A percentile compares a stretch with the other conserved stretches of the same genome.
Evolutionary conservation across 306 rosid genomes (phyloP).

Genomic region (Carpinus fangiana): DNA sequence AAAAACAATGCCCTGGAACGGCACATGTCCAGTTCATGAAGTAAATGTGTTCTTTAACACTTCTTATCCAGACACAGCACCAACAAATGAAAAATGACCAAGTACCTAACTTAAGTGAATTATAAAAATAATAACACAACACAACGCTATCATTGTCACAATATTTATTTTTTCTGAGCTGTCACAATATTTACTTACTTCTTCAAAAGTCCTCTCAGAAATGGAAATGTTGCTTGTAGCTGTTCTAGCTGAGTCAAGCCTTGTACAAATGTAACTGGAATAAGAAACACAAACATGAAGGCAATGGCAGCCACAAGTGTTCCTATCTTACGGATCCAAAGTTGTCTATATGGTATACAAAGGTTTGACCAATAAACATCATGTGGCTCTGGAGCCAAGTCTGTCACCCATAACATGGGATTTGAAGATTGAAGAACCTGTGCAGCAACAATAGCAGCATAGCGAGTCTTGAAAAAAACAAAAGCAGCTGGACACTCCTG

Average conservation of each 20-base stretch:
- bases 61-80: neutral
- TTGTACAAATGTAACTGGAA: conserved; percentile 83
- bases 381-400: conserved; percentile 81
- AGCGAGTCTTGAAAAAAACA: conserved; percentile 90
- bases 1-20: neutral
- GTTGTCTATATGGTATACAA: conserved; percentile 80
- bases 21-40: neutral
- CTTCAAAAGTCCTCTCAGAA: conserved; percentile 57
- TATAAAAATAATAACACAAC: neutral
- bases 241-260: conserved; percentile 79
- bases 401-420: conserved; percentile 95
- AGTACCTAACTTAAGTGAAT: neutral
- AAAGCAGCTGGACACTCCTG: conserved; percentile 94
- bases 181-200: conserved; percentile 40
- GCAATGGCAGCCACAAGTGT: conserved; percentile 59
- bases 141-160: neutral
- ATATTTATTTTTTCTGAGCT: conserved; percentile 3
- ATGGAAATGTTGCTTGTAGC: conserved; percentile 70
- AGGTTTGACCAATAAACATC: conserved; percentile 95
- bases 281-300: conserved; percentile 72
- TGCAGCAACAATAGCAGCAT: conserved; percentile 68
- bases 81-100: neutral
- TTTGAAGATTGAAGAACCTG: conserved; percentile 82
- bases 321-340: conserved; percentile 88
- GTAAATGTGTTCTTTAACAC: neutral